phyloP scores from a whole-genome alignment of 352 stramenopile genomes.

The Phytophthora litchii region DNA sequence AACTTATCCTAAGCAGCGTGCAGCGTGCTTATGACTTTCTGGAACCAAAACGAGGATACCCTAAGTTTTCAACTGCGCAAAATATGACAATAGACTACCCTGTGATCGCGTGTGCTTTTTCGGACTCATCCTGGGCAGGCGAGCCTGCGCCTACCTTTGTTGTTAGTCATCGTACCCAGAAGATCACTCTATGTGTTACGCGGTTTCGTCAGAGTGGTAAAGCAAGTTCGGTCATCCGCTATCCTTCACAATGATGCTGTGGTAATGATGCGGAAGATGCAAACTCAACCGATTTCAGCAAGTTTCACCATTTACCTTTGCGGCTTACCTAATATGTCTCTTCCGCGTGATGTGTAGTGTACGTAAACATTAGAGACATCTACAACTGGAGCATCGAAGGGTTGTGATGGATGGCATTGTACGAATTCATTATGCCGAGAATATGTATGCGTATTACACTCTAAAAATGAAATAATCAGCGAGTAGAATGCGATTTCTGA shows the following conservation, averaged over 20 bases:
- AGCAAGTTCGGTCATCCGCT: background rate
- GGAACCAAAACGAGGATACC: too few species aligned
- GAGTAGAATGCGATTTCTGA: slow-evolving; percentile 1
- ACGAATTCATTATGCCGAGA: background rate
- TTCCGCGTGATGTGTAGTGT: slow-evolving; percentile 4
- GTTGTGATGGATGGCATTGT: background rate
- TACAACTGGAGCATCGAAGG: background rate
- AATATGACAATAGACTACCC: slow-evolving; percentile 3
- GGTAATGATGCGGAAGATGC: slow-evolving; percentile 6
- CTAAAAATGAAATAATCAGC: background rate
- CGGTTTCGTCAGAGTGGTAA: background rate
- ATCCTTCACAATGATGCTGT: slow-evolving; percentile 4
- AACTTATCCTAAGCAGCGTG: too few species aligned
- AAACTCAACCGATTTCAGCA: slow-evolving; percentile 12
- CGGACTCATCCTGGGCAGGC: slow-evolving; percentile 1
- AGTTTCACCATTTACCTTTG: background rate
- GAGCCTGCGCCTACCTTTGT: slow-evolving; percentile 19
- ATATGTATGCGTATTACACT: slow-evolving; percentile 7
- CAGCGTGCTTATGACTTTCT: too few species aligned
- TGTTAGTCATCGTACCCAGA: slow-evolving; percentile 11
- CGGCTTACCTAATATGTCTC: background rate
- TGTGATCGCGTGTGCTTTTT: slow-evolving; percentile 15
- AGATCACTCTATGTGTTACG: slow-evolving; percentile 15
- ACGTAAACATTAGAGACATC: background rate
- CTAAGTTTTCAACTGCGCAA: too few species aligned